Base-by-base conservation (phyloP, 305 asterid genomes). In the Lippia alba region DNA sequence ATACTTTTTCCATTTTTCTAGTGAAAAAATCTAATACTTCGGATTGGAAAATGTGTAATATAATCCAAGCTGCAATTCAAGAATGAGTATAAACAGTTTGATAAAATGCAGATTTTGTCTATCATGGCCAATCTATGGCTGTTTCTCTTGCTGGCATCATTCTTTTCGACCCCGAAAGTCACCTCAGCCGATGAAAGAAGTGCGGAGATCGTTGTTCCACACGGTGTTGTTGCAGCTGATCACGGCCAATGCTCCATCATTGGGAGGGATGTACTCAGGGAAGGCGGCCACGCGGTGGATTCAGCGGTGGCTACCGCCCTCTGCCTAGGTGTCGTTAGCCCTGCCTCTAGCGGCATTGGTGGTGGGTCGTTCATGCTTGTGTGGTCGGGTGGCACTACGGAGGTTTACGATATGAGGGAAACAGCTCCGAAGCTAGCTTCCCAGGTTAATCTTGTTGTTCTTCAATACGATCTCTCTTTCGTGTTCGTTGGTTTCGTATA, bases 211-310 rank as follows among this genome's bases (percentile, higher is more conserved):
- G 51, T 7, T n/a, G 91, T 78, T 16, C 67, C 55, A 4, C 74
- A 78, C 4, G 95, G 87, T 4, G 86, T 66, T 0, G 96, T 88
- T 61, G 91, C 96, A 3, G 75, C 94, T 5, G 96, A 88, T 69
- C 84, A 85, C 24, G 87, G 85, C 20, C 66, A 79, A 36, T 91
- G 97, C 69, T 91, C 97, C 0, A 66, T 53, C 20, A 87, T 91
- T 30, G 97, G 97, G 67, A 51, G 78, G 66, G 73, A 85, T 12
- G 70, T 88, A 19, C 88, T 91, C 9, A 18, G 11, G 3, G 80
- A 81, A 72, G 96, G 94, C 17, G 97, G 97, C 1, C 93, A 91
- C 53, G 97, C 93, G 5, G 88, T 91, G 9, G 97, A 91, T 70
- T 91, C 97, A 8, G 80, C 93, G 0, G 93, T 91, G 67, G 96